These are phyloP conservation scores for Mortierella alpina DNA, from an alignment of 192 early-diverging fungal species.

Conservation along the genomic window DNA sequence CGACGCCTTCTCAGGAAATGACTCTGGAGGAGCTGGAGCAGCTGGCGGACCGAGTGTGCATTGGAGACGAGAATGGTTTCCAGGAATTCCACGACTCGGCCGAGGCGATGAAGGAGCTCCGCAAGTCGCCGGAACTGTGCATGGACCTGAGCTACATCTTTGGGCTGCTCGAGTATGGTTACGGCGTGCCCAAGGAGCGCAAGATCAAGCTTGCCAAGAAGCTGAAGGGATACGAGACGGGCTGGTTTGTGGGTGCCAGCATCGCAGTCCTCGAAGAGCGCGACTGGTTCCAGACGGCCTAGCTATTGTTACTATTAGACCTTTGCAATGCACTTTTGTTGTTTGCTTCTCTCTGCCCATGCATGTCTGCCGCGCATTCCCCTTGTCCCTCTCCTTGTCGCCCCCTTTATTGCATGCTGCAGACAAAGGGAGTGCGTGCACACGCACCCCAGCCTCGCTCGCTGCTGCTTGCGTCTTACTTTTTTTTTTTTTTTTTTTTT, in stretches of 20 bases:
- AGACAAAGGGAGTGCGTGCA: too few relatives aligned
- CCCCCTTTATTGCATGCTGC: not conserved
- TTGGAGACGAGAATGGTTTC: slow-evolving; percentile 53
- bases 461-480: too few relatives aligned
- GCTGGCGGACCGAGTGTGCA: slow-evolving; percentile 78
- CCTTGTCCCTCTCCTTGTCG: not conserved
- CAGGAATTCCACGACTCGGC: slow-evolving; percentile 55
- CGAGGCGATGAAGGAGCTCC: slow-evolving; percentile 65
- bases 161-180: slow-evolving; percentile 85
- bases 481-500: too few relatives aligned
- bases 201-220: slow-evolving; percentile 89
- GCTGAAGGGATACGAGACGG: slow-evolving; percentile 94
- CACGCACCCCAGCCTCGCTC: too few relatives aligned
- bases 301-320: not conserved
- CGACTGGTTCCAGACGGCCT: slow-evolving; percentile 21
- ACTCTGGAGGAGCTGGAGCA: slow-evolving; percentile 74
- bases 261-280: slow-evolving; percentile 81
- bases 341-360: not conserved
- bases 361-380: not conserved
- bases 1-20: slow-evolving; percentile 72
- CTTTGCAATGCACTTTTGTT: not conserved
- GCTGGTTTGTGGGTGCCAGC: slow-evolving; percentile 95
- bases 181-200: slow-evolving; percentile 78
- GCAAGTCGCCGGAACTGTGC: slow-evolving; percentile 81
- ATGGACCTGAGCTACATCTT: slow-evolving; percentile 93